Evolutionary conservation across 2,329 filamentous ascomycete genomes (phyloP), one percentile per base, ranked within the genome.

Genomic region (Ploettnerulaceae sp.): DNA sequence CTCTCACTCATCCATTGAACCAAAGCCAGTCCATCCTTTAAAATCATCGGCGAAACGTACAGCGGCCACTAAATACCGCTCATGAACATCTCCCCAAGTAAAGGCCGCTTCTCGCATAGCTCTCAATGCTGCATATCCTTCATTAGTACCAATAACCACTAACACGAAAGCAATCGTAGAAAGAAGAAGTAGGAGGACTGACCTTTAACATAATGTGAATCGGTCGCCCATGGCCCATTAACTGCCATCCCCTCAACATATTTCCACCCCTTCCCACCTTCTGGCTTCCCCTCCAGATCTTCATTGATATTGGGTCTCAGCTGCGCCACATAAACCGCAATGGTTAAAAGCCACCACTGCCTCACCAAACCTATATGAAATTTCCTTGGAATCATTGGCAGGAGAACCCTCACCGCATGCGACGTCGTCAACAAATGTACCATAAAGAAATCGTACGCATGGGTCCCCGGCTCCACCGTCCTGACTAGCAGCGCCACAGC

Each of bases 171-270:
- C 14, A 8, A 22, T 7, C 12, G 17, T 8, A 6, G 14, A 33
- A 33, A 15, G 9, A 4, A 15, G 9, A 9, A 18, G 31, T 12
- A 9, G 4, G 14, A 33, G 31, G 34, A 55, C 71, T 64, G 67
- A 81, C 85, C 81, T 69, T 96, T 95, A 24, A 97, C 82, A 61
- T 82, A 96, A 67, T 95, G 86, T 14, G 86, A 77, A 67, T 97
- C 89, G 1, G 76, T 79, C 7, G 79, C 72, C 68, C 81, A 81
- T 41, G 76, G 65, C 7, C 84, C 83, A 43, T 77, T 79, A 14
- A 95, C 61, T 2, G 86, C 88, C 66, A 81, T 77, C 42, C 85
- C 70, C 42, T 82, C 75, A 4, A 91, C 84, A 66, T 86, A 86
- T 5, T 79, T 76, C 93, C 93, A 98, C 39, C 78, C 74, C 58